Conservation (phyloP, 2,329 filamentous ascomycete genomes). For the Sordariomycetes sp. region DNA sequence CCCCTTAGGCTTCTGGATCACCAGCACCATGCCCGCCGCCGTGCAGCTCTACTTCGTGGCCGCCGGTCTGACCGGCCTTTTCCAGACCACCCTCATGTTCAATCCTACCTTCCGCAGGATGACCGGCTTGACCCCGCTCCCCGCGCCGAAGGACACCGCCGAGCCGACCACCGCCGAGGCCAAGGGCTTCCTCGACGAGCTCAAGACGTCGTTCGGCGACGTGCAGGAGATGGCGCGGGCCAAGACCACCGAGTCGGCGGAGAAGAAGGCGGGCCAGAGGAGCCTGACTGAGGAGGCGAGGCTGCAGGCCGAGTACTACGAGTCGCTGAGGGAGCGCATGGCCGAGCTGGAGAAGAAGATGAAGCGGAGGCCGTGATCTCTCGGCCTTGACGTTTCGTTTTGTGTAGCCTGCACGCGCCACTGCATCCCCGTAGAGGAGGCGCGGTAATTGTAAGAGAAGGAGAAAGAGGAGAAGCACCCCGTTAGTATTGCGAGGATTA, state of each 20-base stretch:
- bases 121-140: slow-evolving; percentile 24
- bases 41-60: slow-evolving; percentile 38
- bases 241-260: slow-evolving; percentile 18
- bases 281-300: slow-evolving; percentile 24
- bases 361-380: slow-evolving; percentile 9
- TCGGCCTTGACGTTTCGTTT: neutral
- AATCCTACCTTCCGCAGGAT: slow-evolving; percentile 26
- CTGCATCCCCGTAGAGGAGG: neutral
- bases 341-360: slow-evolving; percentile 26
- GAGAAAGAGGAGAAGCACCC: neutral
- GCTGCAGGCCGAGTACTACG: slow-evolving; percentile 14
- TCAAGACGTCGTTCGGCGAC: slow-evolving; percentile 25
- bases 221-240: slow-evolving; percentile 21
- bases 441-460: neutral
- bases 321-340: slow-evolving; percentile 14
- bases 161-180: slow-evolving; percentile 1
- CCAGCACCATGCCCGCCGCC: slow-evolving; percentile 34
- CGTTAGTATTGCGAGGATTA: neutral
- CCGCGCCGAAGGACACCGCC: slow-evolving; percentile 9
- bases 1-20: slow-evolving; percentile 30
- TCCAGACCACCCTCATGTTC: slow-evolving; percentile 24
- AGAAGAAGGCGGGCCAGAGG: slow-evolving; percentile 22
- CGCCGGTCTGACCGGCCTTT: slow-evolving; percentile 18
- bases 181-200: slow-evolving; percentile 11
- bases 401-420: neutral